These are phyloP conservation scores for Dendrobium chrysotoxum DNA, from an alignment of 106 monocot species.

Conservation along the genomic window DNA sequence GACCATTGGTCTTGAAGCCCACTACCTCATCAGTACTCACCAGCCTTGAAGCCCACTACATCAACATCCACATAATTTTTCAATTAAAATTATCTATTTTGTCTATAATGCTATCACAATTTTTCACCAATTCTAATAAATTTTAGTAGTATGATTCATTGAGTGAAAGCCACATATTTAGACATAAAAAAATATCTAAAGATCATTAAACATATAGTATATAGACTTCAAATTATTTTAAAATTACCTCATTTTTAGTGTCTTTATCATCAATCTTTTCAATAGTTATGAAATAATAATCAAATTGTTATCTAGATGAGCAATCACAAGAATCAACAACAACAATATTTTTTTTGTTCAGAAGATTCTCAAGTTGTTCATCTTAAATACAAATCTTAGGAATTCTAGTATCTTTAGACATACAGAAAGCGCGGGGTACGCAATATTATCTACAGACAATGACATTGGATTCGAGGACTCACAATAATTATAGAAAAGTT, in stretches of 20 bases:
- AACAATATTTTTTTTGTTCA: slow-evolving; percentile 23
- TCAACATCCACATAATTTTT: slow-evolving; percentile 44
- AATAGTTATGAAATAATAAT: slow-evolving; percentile 94
- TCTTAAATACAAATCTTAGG: slow-evolving; percentile 10
- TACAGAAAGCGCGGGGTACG: slow-evolving; percentile 81
- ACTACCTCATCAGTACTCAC: slow-evolving; percentile 4
- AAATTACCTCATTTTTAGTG: slow-evolving; percentile 78
- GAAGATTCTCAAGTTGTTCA: too few relatives aligned
- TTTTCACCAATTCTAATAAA: slow-evolving; percentile 1
- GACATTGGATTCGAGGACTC: slow-evolving; percentile 95
- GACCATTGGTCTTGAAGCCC: too few relatives aligned
- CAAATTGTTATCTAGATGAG: slow-evolving; percentile 82
- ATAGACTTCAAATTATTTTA: background rate
- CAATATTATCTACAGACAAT: slow-evolving; percentile 84
- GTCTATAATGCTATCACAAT: slow-evolving; percentile 11
- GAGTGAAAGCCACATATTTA: background rate
- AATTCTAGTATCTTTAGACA: slow-evolving; percentile 90
- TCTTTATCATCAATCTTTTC: slow-evolving; percentile 93
- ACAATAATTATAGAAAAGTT: slow-evolving; percentile 69
- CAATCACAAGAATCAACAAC: slow-evolving; percentile 96
- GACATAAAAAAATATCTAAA: background rate
- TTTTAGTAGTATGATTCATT: background rate
- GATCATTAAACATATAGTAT: background rate
- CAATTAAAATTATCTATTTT: slow-evolving; percentile 84
- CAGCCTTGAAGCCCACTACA: too few relatives aligned